Evolutionary conservation across 805 yeast genomes (phyloP).

Genomic region (Nakazawaea anatomiae): DNA sequence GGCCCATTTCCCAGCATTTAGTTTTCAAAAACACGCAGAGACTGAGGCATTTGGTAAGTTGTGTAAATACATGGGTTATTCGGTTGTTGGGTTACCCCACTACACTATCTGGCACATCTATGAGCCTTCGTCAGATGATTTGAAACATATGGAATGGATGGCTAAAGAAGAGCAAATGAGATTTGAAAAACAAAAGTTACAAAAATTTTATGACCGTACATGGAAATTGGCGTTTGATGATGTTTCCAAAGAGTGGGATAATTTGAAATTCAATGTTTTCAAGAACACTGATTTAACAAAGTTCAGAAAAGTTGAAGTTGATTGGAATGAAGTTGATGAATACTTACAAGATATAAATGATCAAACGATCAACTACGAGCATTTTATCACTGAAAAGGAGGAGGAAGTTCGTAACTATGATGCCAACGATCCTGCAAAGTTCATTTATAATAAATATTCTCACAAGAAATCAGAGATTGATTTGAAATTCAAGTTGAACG

Average conservation of each 20-base stretch:
- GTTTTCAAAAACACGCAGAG: slow-evolving; percentile 91
- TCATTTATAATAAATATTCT: slow-evolving; percentile 7
- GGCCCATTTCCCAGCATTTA: slow-evolving; percentile 90
- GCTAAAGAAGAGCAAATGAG: slow-evolving; percentile 68
- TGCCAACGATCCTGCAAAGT: slow-evolving; percentile 9
- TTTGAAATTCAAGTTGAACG: slow-evolving; percentile 9
- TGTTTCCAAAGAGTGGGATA: slow-evolving; percentile 66
- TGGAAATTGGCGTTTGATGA: slow-evolving; percentile 83
- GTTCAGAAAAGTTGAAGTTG: slow-evolving; percentile 46
- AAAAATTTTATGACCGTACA: slow-evolving; percentile 61
- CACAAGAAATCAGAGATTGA: slow-evolving; percentile 11
- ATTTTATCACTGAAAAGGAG: slow-evolving; percentile 11
- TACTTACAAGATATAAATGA: slow-evolving; percentile 22
- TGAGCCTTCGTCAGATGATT: slow-evolving; percentile 88
- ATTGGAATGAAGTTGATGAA: slow-evolving; percentile 66
- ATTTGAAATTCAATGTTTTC: slow-evolving; percentile 63
- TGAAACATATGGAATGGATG: slow-evolving; percentile 83
- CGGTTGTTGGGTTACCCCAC: slow-evolving; percentile 85
- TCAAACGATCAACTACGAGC: slow-evolving; percentile 12
- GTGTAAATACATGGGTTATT: slow-evolving; percentile 76
- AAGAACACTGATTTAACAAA: slow-evolving; percentile 65
- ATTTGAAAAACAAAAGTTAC: slow-evolving; percentile 57
- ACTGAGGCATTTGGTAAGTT: slow-evolving; percentile 93
- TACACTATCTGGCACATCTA: slow-evolving; percentile 92
- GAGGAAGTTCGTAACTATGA: slow-evolving; percentile 14